Percentiles rank a stretch among this genome's conserved stretches.
phyloP scores from a whole-genome alignment of 257 asterid genomes.

The Scutellaria baicalensis region DNA sequence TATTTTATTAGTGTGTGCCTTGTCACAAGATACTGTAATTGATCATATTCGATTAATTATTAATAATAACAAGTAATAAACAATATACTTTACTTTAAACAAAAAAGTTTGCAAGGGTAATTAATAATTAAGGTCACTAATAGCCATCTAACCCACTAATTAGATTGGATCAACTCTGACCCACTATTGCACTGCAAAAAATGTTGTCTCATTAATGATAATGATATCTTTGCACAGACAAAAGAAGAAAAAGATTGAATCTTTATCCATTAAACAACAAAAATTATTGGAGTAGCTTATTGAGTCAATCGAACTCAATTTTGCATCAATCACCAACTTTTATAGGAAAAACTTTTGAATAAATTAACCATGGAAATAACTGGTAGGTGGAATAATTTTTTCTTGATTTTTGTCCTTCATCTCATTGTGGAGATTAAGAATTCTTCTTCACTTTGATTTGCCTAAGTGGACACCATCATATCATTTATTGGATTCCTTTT shows the following conservation, averaged over 20 bases:
- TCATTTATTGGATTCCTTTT: not conserved
- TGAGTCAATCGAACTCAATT: conserved; percentile 7
- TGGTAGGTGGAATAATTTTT: not conserved
- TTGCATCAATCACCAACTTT: conserved; percentile 19
- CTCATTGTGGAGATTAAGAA: not conserved
- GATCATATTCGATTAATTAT: not conserved
- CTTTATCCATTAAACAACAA: conserved; percentile 24
- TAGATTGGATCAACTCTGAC: conserved; percentile 1
- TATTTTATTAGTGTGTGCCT: not conserved
- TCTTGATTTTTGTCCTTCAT: conserved; percentile 1
- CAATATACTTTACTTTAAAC: not conserved
- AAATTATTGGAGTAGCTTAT: conserved; percentile 8
- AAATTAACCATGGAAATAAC: not conserved
- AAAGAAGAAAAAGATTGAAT: conserved; percentile 5
- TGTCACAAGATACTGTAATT: conserved; percentile 8
- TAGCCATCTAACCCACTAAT: conserved; percentile 19
- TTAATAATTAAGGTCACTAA: conserved; percentile 6
- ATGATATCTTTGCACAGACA: conserved; percentile 12
- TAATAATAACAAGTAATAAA: not conserved
- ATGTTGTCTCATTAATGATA: not conserved
- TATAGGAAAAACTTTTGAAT: not conserved
- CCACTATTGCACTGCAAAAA: not conserved
- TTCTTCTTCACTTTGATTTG: conserved; percentile 7
- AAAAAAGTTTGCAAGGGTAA: not conserved
- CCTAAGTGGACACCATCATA: conserved; percentile 16